A percentile compares a stretch with the other conserved stretches of the same genome.
Conservation (phyloP, 225 moss, liverwort and hornwort genomes). For the Pleurozium schreberi region DNA sequence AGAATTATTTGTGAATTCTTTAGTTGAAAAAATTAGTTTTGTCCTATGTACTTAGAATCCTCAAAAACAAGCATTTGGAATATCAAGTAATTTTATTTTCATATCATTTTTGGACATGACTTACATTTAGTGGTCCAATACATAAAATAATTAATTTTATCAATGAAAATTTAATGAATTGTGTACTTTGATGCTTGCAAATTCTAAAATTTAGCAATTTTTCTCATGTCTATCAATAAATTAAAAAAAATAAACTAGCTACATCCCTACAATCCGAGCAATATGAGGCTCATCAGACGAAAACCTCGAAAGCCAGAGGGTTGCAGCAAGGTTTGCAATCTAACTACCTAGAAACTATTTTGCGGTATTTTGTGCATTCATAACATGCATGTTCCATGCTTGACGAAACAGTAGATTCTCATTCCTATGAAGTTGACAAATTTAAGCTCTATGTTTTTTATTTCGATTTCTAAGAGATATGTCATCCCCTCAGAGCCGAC, state of each 20-base stretch:
- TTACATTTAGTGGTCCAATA: no score
- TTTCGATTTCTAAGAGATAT: background rate
- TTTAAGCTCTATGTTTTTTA: background rate
- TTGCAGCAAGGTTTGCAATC: constrained; percentile 42
- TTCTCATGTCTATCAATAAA: no score
- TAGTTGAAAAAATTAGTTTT: no score
- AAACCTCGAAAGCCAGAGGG: constrained; percentile 52
- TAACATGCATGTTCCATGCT: background rate
- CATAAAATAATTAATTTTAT: no score
- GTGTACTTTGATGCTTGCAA: no score
- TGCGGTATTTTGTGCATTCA: background rate
- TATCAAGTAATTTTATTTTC: no score
- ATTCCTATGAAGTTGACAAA: background rate
- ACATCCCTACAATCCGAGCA: background rate
- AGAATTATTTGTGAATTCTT: no score
- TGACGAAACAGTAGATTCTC: background rate
- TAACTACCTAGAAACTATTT: background rate
- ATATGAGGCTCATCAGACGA: constrained; percentile 58
- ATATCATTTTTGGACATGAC: no score
- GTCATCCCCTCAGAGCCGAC: background rate
- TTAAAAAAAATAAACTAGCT: background rate
- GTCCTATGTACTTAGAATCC: no score
- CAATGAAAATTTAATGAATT: no score
- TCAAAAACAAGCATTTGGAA: no score
- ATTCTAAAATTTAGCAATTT: no score